Evolutionary conservation across 441 rosid species (phyloP).

Genomic region (Adansonia rubrostipa): DNA sequence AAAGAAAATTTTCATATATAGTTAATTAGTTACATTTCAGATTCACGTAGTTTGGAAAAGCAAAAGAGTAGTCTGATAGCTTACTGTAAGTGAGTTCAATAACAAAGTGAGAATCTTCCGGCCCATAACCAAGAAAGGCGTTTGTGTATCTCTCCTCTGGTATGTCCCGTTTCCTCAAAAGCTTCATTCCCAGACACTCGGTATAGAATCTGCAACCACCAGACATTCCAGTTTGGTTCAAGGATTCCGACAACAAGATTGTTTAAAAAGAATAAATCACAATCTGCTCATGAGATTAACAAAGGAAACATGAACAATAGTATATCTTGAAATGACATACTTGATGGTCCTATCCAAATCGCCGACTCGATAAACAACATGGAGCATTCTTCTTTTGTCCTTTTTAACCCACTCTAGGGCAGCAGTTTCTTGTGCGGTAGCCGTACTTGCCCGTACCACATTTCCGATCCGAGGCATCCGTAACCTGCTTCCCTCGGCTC

Average conservation of each 20-base stretch:
- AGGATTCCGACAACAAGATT: background rate
- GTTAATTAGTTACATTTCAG: background rate
- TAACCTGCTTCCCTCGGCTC: constrained; percentile 42
- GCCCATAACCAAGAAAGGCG: constrained; percentile 78
- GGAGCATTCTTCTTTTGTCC: constrained; percentile 89
- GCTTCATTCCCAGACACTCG: constrained; percentile 81
- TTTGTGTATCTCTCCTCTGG: constrained; percentile 73
- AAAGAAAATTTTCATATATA: background rate
- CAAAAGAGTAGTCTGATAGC: constrained; percentile 25
- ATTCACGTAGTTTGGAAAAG: constrained; percentile 9
- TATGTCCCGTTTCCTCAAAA: constrained; percentile 69
- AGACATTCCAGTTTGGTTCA: background rate
- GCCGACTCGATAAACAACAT: constrained; percentile 95
- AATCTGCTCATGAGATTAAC: background rate
- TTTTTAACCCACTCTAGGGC: constrained; percentile 74
- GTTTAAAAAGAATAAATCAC: background rate
- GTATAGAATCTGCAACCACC: constrained; percentile 60
- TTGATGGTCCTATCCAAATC: constrained; percentile 91
- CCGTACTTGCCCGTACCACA: constrained; percentile 63
- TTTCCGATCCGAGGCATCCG: constrained; percentile 60
- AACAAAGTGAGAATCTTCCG: constrained; percentile 70
- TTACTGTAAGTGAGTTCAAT: constrained; percentile 64
- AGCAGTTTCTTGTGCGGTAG: constrained; percentile 58
- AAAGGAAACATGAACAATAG: background rate
- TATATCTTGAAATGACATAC: constrained; percentile 37